Base-by-base conservation (phyloP, 2,329 filamentous ascomycete genomes). In the Dactylellina cionopaga region DNA sequence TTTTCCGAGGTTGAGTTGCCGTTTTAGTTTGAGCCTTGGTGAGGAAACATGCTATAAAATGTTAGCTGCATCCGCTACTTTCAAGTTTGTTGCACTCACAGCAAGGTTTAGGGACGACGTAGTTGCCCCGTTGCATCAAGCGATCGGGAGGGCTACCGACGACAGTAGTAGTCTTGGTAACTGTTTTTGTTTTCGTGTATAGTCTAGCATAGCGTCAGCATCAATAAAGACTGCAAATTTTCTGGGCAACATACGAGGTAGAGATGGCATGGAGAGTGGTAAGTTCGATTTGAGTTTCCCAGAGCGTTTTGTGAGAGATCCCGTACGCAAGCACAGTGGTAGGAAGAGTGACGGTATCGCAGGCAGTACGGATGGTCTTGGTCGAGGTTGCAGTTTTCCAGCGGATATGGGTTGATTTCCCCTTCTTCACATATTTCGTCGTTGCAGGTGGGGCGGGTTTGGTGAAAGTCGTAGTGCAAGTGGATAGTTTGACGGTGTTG, bases 391-490 rank as follows among this genome's bases (percentile, higher is more conserved):
- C 37, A 37, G 49, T 54, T 24, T 54, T 54, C 49, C 29, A 33
- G 10, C 19, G 29, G 13, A 17, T 37, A n/a, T 11, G 6, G 13
- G 49, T 54, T 3, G 49, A 37, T 10, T 39, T 54, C 5, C 49
- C 49, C 31, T 54, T 54, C 29, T 54, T 54, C 24, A 54, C 31
- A 25, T 54, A 54, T 13, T 24, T 54, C 5, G 49, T 54, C 17
- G 49, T 54, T 4, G 49, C 39, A 10, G 49, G 13, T 19, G 49
- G 11, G 22, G 49, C 11, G 13, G 52, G 5, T 25, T 54, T 54
- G 15, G 49, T 54, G 27, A 54, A 13, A 29, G 37, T 44, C 10
- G 11, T 11, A 10, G 52, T 56, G 29, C 52, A 56, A 7, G 52
- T 43, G 6, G 52, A 56, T 3, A 43, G 3, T 22, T 43, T 56